Base-by-base conservation (phyloP, 2,329 filamentous ascomycete species). In the Rhynchosporium secalis region DNA sequence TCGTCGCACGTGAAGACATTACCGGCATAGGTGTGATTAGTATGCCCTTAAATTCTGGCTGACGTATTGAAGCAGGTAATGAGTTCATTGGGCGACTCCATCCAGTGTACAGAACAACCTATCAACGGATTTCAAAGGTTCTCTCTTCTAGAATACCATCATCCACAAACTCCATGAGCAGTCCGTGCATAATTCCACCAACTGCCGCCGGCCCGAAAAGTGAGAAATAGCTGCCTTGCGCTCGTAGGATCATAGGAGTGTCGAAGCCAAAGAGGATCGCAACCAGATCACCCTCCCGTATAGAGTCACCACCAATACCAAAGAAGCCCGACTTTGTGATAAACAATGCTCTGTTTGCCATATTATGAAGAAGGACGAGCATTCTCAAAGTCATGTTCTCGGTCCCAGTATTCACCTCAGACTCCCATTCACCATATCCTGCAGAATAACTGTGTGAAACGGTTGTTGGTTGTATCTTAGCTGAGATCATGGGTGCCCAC, bases 131-230 rank as follows among this genome's bases (percentile, higher is more conserved):
- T 8, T 40, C 15, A 10, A 54, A 54, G 13, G 49, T 40, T 10
- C 36, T 54, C 33, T 54, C 33, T 13, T 41, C n/a, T 33, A 54
- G 38, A 26, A 20, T 54, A 4, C 36, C 49, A 54, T 54, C 20
- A 28, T 54, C 36, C 36, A 54, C 49, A 41, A 54, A 54, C n/a
- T 41, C 36, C 49, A 41, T 54, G 33, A 54, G 49, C 7, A 41
- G n/a, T 40, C 49, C 49, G 6, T 54, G 33, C 49, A 54, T 54
- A 7, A 54, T 41, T 12, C 49, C 49, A 28, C 49, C 49, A 7
- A 54, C 33, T 13, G 10, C 20, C 10, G 33, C 49, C 9, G 36
- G 33, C 5, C 49, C 49, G 12, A 54, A 3, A 8, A 54, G 10
- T 5, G 49, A 26, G 36, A 54, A 54, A 20, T 54, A 20, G 4